Percentiles rank a stretch among this genome's conserved stretches.
Conservation (phyloP, 495 filamentous ascomycete genomes). For the Penicillium longicatenatum region DNA sequence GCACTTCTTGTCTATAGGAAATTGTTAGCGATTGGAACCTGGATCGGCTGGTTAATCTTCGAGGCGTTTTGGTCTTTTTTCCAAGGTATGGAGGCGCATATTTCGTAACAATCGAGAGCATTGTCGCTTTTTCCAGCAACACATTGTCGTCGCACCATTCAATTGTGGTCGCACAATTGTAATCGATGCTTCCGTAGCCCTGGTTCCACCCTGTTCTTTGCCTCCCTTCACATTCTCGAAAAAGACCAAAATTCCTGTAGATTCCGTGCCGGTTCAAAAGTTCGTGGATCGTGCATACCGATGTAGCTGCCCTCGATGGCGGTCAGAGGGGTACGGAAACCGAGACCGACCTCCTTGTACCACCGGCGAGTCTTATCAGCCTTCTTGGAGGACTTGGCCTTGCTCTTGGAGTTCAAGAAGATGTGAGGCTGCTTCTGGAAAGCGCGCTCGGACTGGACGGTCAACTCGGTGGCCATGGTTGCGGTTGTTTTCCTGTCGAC, state of each 20-base stretch:
- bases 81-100: constrained; percentile 4
- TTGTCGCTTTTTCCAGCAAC: neutral
- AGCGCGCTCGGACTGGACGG: constrained; percentile 96
- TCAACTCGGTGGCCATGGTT: constrained; percentile 97
- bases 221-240: constrained; percentile 28
- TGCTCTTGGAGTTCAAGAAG: constrained; percentile 90
- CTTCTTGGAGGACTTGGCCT: constrained; percentile 83
- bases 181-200: neutral
- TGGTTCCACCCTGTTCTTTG: constrained; percentile 7
- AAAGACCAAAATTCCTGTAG: constrained; percentile 25
- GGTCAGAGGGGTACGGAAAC: constrained; percentile 95
- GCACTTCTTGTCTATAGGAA: constrained; percentile 95
- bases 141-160: neutral
- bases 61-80: constrained; percentile 14
- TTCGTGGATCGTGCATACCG: constrained; percentile 67
- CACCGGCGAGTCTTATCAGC: constrained; percentile 91
- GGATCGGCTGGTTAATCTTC: constrained; percentile 16
- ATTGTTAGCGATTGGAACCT: constrained; percentile 27
- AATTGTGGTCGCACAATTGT: constrained; percentile 3
- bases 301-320: constrained; percentile 99
- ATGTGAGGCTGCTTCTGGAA: constrained; percentile 99
- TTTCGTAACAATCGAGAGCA: constrained; percentile 2
- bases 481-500: constrained; percentile 55
- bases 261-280: constrained; percentile 20
- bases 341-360: constrained; percentile 99